Conservation (phyloP, 768 basidiomycete species). For the Erythrobasidium yunnanense region DNA sequence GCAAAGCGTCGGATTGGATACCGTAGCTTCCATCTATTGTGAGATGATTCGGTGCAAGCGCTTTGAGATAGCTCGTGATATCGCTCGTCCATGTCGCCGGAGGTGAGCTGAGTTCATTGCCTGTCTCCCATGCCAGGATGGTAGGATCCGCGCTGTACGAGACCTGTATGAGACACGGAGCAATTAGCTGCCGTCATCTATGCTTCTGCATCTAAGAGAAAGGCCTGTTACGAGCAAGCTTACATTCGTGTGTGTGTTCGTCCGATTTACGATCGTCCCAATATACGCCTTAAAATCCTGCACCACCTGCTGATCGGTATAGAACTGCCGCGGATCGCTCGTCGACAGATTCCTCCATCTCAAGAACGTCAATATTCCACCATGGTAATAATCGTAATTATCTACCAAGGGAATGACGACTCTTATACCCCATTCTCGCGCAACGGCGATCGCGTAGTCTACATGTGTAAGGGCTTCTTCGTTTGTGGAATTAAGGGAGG, state of each 20-base stretch:
- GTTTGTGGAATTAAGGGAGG: slow-evolving; percentile 38
- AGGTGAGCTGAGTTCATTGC: slow-evolving; percentile 36
- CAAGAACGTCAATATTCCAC: slow-evolving; percentile 35
- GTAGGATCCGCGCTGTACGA: slow-evolving; percentile 30
- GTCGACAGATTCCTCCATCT: slow-evolving; percentile 34
- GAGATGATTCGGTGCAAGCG: slow-evolving; percentile 35
- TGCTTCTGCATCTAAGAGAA: neutral
- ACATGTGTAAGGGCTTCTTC: slow-evolving; percentile 38
- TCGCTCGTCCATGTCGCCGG: slow-evolving; percentile 32
- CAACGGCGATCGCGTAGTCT: slow-evolving; percentile 39
- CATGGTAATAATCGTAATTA: slow-evolving; percentile 30
- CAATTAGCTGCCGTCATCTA: neutral
- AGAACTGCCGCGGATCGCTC: slow-evolving; percentile 34
- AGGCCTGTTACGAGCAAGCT: neutral
- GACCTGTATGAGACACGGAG: neutral
- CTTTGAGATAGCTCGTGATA: slow-evolving; percentile 32
- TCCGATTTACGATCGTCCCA: slow-evolving; percentile 26
- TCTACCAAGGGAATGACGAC: slow-evolving; percentile 35
- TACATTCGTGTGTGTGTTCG: slow-evolving; percentile 32
- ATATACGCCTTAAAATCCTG: slow-evolving; percentile 32
- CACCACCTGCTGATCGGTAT: slow-evolving; percentile 26
- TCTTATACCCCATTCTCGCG: slow-evolving; percentile 30
- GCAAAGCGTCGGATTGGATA: slow-evolving; percentile 26
- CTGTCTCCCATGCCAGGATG: slow-evolving; percentile 35
- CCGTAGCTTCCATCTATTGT: slow-evolving; percentile 36